Evolutionary conservation across 352 stramenopile species (phyloP), one percentile per base, ranked within the genome.

Genomic region (Globisporangium mamillatum): DNA sequence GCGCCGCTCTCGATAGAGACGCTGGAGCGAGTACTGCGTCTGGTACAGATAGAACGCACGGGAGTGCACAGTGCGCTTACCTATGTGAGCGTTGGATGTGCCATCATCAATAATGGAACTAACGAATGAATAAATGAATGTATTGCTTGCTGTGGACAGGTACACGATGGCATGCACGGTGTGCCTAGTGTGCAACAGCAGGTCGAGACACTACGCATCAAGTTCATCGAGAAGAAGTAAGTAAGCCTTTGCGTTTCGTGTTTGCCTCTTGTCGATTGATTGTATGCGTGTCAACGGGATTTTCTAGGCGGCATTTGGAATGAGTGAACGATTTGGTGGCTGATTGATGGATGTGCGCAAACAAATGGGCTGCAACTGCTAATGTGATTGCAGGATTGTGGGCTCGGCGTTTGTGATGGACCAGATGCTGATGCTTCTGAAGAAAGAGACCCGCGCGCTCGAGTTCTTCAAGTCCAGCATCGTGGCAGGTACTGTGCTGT

Each of bases 391-490:
- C 58, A 91, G 81, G 68, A 54, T 78, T 0, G 79, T 92, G 50
- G 74, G 74, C 4, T 73, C 75, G 25, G 79, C 84, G 24, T 67
- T 71, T 18, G 78, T 81, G 22, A 84, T 92, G 22, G 54, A 75
- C 36, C 67, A 72, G 5, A 71, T 82, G 64, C 71, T 91, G 56
- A 59, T 77, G 32, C 65, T 92, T 58, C 67, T 92, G 3, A 69
- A 78, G 63, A 65, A 66, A 53, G 82, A 87, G 24, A 50, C 64
- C 2, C 73, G 75, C 38, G 84, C 80, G 53, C 66, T 81, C 22
- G 71, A 76, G 71, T 90, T 86, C 63, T 92, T 92, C 66, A 91
- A 92, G 44, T 70, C 66, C 18, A 82, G 71, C 68, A 84, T 91
- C 25, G 79, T 89, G 1, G 68, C 73, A 70, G 80, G 84, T 92